These are phyloP conservation scores for Geosiphon pyriformis DNA, from an alignment of 192 early-diverging fungal species.

Conservation along the genomic window DNA sequence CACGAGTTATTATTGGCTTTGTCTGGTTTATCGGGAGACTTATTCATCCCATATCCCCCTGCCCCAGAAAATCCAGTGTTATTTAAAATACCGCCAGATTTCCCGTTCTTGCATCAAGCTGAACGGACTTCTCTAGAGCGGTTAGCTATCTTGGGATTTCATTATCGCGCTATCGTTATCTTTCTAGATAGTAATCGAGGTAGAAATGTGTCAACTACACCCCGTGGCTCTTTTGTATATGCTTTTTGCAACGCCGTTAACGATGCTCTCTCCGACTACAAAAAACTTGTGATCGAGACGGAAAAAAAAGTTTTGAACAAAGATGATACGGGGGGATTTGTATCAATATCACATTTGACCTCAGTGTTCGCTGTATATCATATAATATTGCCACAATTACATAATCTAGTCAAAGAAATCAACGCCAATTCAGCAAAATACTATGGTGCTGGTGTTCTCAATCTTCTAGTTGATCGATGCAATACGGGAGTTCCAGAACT, in stretches of 20 bases:
- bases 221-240: conserved; percentile 42
- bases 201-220: not conserved
- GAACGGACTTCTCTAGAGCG: conserved; percentile 56
- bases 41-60: conserved; percentile 54
- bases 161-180: conserved; percentile 27
- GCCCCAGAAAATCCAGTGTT: conserved; percentile 35
- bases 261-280: conserved; percentile 36
- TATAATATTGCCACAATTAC: conserved; percentile 44
- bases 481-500: conserved; percentile 49
- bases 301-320: conserved; percentile 49
- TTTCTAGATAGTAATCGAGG: conserved; percentile 5
- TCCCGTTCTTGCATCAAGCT: conserved; percentile 59
- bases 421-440: conserved; percentile 29
- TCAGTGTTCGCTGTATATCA: conserved; percentile 44
- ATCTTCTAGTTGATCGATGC: conserved; percentile 45
- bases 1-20: conserved; percentile 67
- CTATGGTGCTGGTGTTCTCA: conserved; percentile 44
- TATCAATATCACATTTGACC: conserved; percentile 40
- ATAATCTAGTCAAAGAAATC: conserved; percentile 37
- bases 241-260: conserved; percentile 48
- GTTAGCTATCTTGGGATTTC: conserved; percentile 54
- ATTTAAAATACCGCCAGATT: conserved; percentile 52
- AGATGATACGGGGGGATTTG: conserved; percentile 40
- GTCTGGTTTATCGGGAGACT: conserved; percentile 60
- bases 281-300: conserved; percentile 41